phyloP scores from a whole-genome alignment of 257 asterid genomes.

The Thymus quinquecostatus region DNA sequence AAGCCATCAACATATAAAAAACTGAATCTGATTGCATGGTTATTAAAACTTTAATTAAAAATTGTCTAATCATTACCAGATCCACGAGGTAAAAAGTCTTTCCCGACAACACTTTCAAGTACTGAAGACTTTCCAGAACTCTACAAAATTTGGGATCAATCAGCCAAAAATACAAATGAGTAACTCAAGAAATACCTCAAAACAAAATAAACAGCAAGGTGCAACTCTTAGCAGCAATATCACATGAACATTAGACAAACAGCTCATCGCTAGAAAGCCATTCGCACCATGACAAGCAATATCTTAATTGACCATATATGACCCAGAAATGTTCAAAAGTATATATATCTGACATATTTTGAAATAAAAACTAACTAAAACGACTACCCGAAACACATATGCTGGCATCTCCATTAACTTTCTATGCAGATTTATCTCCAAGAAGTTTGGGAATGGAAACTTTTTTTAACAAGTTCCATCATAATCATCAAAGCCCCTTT shows the following conservation, averaged over 20 bases:
- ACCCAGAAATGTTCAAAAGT: background rate
- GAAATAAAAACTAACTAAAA: background rate
- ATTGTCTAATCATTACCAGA: conserved; percentile 60
- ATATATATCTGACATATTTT: background rate
- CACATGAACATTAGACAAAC: background rate
- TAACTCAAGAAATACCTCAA: background rate
- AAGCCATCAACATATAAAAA: background rate
- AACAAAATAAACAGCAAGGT: background rate
- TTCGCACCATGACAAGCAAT: background rate
- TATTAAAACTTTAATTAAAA: background rate
- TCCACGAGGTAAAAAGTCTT: conserved; percentile 99
- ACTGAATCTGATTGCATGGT: background rate
- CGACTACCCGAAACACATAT: background rate
- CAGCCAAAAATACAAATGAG: conserved; percentile 22
- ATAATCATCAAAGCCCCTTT: background rate
- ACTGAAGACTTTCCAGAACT: conserved; percentile 99
- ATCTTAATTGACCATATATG: background rate
- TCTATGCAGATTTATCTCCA: conserved; percentile 1
- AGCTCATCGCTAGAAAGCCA: conserved; percentile 1
- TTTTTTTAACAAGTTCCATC: background rate
- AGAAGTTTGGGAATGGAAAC: background rate
- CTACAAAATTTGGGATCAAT: conserved; percentile 41
- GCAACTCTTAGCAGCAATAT: conserved; percentile 15
- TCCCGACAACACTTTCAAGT: conserved; percentile 95
- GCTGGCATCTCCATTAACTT: conserved; percentile 2